Base-by-base conservation (phyloP, 257 asterid genomes). In the Capsicum chinense region DNA sequence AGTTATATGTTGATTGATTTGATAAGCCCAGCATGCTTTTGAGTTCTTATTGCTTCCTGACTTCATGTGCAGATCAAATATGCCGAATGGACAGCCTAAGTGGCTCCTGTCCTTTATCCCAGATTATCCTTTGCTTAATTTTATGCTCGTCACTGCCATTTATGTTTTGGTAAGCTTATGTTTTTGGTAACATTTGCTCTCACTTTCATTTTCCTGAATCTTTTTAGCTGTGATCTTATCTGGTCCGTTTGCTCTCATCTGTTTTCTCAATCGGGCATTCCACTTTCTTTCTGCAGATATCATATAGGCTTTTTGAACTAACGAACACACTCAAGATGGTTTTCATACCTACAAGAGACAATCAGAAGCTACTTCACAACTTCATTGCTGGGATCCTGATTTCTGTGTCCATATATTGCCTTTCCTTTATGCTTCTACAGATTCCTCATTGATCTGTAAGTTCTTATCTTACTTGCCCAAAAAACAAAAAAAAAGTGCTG, bases 21-120 rank as follows among this genome's bases (percentile, higher is more conserved):
- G 82, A 54, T 15, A 78, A 54, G 48, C 33, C n/a, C 16, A 54
- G 64, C 16, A 78, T 78, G 52, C 33, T 78, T 78, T 78, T 78
- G 50, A 54, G 50, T 78, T 78, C 82, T 78, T 78, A 78, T 9
- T 78, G 33, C 16, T 33, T 54, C 82, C 63, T 78, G 52, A 78
- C 48, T 78, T 78, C 81, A 79, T 79, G 48, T 87, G 89, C 98
- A 96, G 99, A 85, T 92, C 98, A 89, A 92, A 94, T 87, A 67
- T 81, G 85, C 93, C 98, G 35, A 92, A 94, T 90, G 99, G 99
- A 87, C 99, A 96, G 89, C 99, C 99, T 54, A 96, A 96, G 90
- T 94, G 98, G 99, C 92, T 96, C 39, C 98, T 96, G 50, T 92
- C 87, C 56, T 90, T 96, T 79, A 92, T 96, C 87, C 98, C 98